These are phyloP conservation scores for Saccharomycopsis malanga DNA, from an alignment of 805 yeast species.

Conservation along the genomic window DNA sequence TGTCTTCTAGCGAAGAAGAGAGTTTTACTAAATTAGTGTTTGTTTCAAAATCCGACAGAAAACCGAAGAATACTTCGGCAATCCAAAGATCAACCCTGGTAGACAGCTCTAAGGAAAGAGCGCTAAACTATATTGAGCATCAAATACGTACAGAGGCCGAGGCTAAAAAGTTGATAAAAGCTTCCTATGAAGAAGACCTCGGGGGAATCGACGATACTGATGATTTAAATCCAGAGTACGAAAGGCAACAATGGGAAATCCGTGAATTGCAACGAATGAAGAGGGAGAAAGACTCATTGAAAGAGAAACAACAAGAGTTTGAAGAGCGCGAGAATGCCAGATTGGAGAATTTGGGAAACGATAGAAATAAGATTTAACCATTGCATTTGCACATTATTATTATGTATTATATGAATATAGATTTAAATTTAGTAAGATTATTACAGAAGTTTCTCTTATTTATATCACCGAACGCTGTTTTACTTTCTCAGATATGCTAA, in stretches of 20 bases:
- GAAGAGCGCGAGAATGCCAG: conserved; percentile 37
- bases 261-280: conserved; percentile 64
- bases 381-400: not conserved
- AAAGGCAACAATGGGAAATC: conserved; percentile 68
- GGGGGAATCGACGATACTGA: conserved; percentile 52
- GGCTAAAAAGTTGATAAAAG: conserved; percentile 27
- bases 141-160: conserved; percentile 25
- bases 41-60: conserved; percentile 39
- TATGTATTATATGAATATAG: not conserved
- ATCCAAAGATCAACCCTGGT: not conserved
- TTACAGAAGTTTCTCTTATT: too few relatives aligned
- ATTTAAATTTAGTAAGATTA: too few relatives aligned
- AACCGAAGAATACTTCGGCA: conserved; percentile 15
- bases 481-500: too few relatives aligned
- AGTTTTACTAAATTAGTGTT: conserved; percentile 23
- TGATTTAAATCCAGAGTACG: conserved; percentile 51
- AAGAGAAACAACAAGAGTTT: conserved; percentile 36
- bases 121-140: conserved; percentile 22
- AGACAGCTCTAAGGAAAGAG: conserved; percentile 18
- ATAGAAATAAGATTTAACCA: not conserved
- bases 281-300: conserved; percentile 43
- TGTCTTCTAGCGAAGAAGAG: conserved; percentile 22
- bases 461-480: too few relatives aligned
- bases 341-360: conserved; percentile 19
- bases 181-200: conserved; percentile 26